Percentiles rank a stretch among this genome's conserved stretches.
These are phyloP conservation scores for Syncephalastrum sp. DNA, from an alignment of 371 early-diverging fungal species.

Conservation along the genomic window DNA sequence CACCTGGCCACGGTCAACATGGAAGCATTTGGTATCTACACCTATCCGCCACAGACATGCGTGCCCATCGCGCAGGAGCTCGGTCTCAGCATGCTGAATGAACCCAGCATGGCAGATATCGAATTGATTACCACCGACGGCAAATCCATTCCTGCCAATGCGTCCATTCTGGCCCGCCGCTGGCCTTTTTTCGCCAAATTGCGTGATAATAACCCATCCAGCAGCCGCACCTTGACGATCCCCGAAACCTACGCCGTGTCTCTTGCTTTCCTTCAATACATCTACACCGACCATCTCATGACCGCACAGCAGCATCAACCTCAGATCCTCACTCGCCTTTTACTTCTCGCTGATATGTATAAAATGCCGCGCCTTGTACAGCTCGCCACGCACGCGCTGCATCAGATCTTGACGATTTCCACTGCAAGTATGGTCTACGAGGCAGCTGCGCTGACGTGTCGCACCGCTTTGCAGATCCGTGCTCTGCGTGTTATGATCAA, in stretches of 20 bases:
- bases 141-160: conserved; percentile 64
- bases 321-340: conserved; percentile 62
- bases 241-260: conserved; percentile 68
- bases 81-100: conserved; percentile 65
- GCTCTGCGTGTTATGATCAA: conserved; percentile 63
- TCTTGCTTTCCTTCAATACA: conserved; percentile 66
- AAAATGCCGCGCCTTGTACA: conserved; percentile 54
- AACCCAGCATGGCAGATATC: conserved; percentile 66
- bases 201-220: conserved; percentile 1
- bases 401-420: conserved; percentile 61
- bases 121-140: conserved; percentile 64
- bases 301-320: conserved; percentile 62
- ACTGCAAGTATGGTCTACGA: conserved; percentile 73
- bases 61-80: conserved; percentile 62
- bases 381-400: conserved; percentile 66
- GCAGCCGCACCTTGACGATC: conserved; percentile 43
- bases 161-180: conserved; percentile 58
- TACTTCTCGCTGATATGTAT: conserved; percentile 66
- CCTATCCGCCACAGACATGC: conserved; percentile 52
- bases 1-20: conserved; percentile 71
- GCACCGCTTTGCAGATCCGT: conserved; percentile 62
- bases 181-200: conserved; percentile 63
- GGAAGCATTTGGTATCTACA: conserved; percentile 74
- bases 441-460: conserved; percentile 58
- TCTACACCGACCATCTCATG: conserved; percentile 76